phyloP scores from a whole-genome alignment of 129 eudicot species.

The Chrysanthemum seticuspe region DNA sequence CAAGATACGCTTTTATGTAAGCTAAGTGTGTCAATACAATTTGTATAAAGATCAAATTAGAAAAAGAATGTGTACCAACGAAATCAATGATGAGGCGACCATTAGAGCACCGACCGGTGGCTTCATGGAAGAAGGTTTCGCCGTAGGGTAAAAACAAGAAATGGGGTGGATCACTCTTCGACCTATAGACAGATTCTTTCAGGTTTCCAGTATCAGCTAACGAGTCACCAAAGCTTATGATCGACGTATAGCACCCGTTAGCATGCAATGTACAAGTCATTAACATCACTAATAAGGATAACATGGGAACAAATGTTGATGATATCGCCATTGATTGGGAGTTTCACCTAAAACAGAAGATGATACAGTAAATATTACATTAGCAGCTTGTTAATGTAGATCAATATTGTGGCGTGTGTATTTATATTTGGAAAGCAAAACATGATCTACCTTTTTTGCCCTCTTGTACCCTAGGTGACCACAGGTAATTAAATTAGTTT shows the following conservation, averaged over 20 bases:
- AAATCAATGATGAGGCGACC: constrained; percentile 62
- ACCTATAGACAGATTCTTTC: not conserved
- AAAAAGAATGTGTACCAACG: constrained; percentile 27
- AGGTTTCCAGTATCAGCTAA: constrained; percentile 77
- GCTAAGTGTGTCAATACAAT: no score
- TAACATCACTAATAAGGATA: not conserved
- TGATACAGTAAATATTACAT: no score
- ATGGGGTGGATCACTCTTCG: constrained; percentile 8
- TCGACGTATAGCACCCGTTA: constrained; percentile 40
- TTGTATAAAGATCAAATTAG: no score
- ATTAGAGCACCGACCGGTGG: constrained; percentile 56
- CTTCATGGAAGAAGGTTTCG: constrained; percentile 44
- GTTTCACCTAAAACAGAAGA: no score
- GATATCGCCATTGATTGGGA: constrained; percentile 17
- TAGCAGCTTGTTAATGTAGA: no score
- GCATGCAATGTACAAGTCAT: constrained; percentile 1
- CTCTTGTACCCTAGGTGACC: no score
- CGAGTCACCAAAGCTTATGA: constrained; percentile 81
- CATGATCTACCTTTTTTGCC: no score
- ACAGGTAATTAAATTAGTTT: no score
- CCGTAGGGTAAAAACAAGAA: constrained; percentile 41
- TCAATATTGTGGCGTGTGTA: no score
- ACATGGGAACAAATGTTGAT: constrained; percentile 1
- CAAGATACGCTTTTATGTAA: no score
- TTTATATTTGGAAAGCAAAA: no score